Base-by-base conservation (phyloP, 2,329 filamentous ascomycete genomes). In the Paramyrothecium roridum region DNA sequence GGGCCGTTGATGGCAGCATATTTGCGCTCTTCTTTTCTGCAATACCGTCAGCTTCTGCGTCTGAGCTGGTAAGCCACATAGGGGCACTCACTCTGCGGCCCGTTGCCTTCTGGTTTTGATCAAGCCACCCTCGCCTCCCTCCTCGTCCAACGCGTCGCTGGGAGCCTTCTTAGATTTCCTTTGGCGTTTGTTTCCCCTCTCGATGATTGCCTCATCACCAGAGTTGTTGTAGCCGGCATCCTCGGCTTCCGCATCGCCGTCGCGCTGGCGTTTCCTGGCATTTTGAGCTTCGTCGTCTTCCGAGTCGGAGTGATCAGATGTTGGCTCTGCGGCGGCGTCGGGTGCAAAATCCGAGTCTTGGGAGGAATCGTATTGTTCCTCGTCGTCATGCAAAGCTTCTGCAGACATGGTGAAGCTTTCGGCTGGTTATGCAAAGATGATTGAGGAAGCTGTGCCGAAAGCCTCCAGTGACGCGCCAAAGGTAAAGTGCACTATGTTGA, bases 261-360 rank as follows among this genome's bases (percentile, higher is more conserved):
- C 56, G 48, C 56, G 46, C n/a, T 52, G 61, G 34, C 57, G 61
- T 53, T 61, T 63, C 53, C 68, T 69, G 19, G 61, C 57, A 19
- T 57, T 55, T 51, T 66, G 66, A 37, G 67, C 63, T 21, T 58
- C 63, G 19, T 71, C 73, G 49, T 70, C 70, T 37, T 80, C 80
- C 8, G 79, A 80, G 55, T 81, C 84, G 6, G 81, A 82, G 12
- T 73, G 75, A 6, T 79, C 76, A 0, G 77, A 79, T 16, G 71
- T 76, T 17, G 74, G 78, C 33, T 76, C 76, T n/a, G 71, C 66
- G 26, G 66, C 78, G 19, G 77, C 76, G 48, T 84, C 85, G n/a
- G 82, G 83, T 22, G 85, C 81, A 58, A 91, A 91, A 66, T 91
- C 87, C 11, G 87, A 89, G 67, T 91, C 88, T 61, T 90, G 85